phyloP scores from a whole-genome alignment of 176 grass and related monocot species.

The Metroxylon sagu region DNA sequence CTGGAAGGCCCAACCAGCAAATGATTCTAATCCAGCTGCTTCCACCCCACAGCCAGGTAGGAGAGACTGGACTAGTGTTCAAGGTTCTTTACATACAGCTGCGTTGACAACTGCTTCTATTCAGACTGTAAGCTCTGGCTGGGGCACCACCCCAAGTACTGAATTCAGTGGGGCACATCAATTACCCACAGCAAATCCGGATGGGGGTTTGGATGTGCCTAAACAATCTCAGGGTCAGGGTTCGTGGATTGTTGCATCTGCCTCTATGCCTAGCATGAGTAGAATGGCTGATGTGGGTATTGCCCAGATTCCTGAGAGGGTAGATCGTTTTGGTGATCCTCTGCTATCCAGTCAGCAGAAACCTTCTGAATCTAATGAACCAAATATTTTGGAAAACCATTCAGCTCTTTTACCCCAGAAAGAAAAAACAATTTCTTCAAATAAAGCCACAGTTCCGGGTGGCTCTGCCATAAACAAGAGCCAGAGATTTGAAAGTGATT shows the following conservation, averaged over 20 bases:
- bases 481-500: constrained; percentile 28
- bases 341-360: constrained; percentile 1
- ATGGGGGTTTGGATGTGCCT: constrained; percentile 35
- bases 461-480: constrained; percentile 21
- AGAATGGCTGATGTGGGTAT: constrained; percentile 1
- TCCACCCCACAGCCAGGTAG: constrained; percentile 21
- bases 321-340: constrained; percentile 6
- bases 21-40: constrained; percentile 25
- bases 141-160: constrained; percentile 32
- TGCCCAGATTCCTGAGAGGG: constrained; percentile 23
- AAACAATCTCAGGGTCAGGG: constrained; percentile 28
- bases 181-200: constrained; percentile 39
- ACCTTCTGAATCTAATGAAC: constrained; percentile 1
- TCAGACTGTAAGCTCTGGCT: constrained; percentile 43
- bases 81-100: constrained; percentile 17
- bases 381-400: not conserved
- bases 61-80: constrained; percentile 23
- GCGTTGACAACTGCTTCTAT: constrained; percentile 11
- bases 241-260: constrained; percentile 26
- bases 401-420: not conserved
- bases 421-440: not conserved
- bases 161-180: constrained; percentile 12
- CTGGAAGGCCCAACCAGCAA: constrained; percentile 17
- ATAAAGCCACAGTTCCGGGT: not conserved
- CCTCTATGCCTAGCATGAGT: no score